Evolutionary conservation across 176 grass and related monocot species (phyloP), one percentile per base, ranked within the genome.

Genomic region (Hyparrhenia diplandra): DNA sequence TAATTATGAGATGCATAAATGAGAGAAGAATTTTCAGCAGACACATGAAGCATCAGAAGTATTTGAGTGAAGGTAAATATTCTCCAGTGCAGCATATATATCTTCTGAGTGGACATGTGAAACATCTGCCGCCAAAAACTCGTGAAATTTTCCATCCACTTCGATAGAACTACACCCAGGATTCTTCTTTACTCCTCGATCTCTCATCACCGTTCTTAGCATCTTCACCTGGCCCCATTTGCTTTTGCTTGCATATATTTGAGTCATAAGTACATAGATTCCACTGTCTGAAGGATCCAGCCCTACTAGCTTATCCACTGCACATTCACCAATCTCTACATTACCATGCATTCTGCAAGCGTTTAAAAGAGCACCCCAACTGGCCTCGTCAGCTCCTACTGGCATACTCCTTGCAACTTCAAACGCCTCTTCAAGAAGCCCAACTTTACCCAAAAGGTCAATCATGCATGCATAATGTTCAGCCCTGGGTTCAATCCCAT

Each of bases 381-480:
- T 77, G 0, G 92, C 88, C 78, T 74, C 86, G 54, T 88, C 88
- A 61, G 80, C 83, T 58, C 86, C 67, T 67, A 81, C 43, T 36
- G 88, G 80, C 84, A 91, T 94, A 63, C 35, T 83, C 63, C 74
- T 79, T 89, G 82, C 80, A 76, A 91, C 28, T 77, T 91, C 73
- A 61, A 88, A 81, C n/a, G 86, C 89, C 68, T 91, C 89, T 52
- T 89, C 43, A 60, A 91, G 35, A 18, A 87, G 92, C 54, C 92
- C 89, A 85, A 60, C 74, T 91, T 91, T 94, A 75, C 89, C 89
- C 70, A 91, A 76, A 52, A 94, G 86, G 21, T 87, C 92, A 55
- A 94, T 87, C 68, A 91, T 77, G 77, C 89, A 89, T 71, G 92
- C 89, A 82, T 84, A 91, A 78, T 91, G 89, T 67, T 87, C 84